Conservation (phyloP, 2,329 filamentous ascomycete genomes). For the Alternaria hordeiaustralica region DNA sequence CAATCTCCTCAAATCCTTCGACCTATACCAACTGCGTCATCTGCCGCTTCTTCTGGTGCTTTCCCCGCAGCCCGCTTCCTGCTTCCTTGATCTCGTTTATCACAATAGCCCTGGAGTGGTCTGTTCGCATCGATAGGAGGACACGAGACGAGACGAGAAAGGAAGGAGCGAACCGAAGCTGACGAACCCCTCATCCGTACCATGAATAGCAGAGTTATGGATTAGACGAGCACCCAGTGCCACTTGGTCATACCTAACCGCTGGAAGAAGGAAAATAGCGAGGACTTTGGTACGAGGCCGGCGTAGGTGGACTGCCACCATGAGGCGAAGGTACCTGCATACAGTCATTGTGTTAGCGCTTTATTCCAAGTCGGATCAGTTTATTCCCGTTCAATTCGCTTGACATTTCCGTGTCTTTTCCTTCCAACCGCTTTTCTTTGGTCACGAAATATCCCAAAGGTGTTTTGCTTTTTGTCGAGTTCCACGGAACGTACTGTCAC, state of each 20-base stretch:
- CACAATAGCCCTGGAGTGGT: neutral
- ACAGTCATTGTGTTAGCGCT: neutral
- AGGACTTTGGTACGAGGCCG: conserved; percentile 50
- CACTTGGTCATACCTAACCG: conserved; percentile 51
- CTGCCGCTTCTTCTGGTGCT: neutral
- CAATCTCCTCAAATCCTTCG: neutral
- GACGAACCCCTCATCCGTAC: neutral
- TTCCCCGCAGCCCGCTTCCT: neutral
- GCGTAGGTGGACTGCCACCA: conserved; percentile 50
- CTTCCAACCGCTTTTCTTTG: neutral
- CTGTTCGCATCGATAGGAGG: neutral
- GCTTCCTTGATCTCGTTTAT: neutral
- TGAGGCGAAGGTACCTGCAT: conserved; percentile 47
- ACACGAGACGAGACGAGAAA: neutral
- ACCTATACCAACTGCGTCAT: neutral
- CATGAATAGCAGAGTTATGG: neutral
- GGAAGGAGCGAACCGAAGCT: neutral
- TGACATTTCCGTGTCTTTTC: neutral
- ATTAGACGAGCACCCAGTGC: conserved; percentile 13
- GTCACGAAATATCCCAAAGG: neutral
- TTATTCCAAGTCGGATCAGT: neutral
- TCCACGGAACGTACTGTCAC: neutral
- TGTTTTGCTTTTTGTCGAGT: neutral
- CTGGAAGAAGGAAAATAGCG: conserved; percentile 54
- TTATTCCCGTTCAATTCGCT: neutral